Conservation (phyloP, 2,329 filamentous ascomycete species). For the Pestalotiopsis sp. region DNA sequence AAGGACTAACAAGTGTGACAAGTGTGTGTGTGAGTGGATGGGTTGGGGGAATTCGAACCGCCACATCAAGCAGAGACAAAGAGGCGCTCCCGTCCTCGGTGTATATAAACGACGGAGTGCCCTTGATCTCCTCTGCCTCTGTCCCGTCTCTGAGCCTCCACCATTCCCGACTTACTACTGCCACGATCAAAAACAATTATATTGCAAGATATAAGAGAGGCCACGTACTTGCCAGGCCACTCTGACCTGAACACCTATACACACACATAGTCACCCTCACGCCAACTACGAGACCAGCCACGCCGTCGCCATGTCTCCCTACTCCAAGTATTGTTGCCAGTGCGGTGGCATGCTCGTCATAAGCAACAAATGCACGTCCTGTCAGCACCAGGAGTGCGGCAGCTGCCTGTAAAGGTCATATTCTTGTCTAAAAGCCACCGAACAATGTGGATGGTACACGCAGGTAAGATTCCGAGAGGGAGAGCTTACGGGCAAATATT, state of each 20-base stretch:
- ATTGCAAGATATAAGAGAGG: background rate
- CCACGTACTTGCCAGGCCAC: background rate
- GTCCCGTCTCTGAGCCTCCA: background rate
- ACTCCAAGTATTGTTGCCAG: conserved; percentile 55
- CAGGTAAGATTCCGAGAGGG: too few relatives aligned
- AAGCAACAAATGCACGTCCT: conserved; percentile 54
- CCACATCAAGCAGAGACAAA: background rate
- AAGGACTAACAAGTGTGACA: background rate
- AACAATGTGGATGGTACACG: too few relatives aligned
- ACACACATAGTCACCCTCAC: too few relatives aligned
- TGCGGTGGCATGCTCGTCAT: conserved; percentile 60
- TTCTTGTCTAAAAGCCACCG: too few relatives aligned
- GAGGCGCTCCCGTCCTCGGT: background rate
- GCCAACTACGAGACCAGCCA: background rate
- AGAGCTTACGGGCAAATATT: too few relatives aligned
- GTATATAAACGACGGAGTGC: background rate
- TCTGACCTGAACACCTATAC: too few relatives aligned
- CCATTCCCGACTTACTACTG: background rate
- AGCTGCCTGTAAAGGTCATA: conserved; percentile 30
- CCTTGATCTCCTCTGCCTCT: background rate
- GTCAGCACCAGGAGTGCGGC: conserved; percentile 23
- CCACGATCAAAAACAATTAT: background rate
- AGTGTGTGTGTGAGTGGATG: background rate
- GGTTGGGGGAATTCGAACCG: background rate
- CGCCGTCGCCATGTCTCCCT: conserved; percentile 40